Conservation (phyloP, 345 rosid species). For the Kandelia obovata region DNA sequence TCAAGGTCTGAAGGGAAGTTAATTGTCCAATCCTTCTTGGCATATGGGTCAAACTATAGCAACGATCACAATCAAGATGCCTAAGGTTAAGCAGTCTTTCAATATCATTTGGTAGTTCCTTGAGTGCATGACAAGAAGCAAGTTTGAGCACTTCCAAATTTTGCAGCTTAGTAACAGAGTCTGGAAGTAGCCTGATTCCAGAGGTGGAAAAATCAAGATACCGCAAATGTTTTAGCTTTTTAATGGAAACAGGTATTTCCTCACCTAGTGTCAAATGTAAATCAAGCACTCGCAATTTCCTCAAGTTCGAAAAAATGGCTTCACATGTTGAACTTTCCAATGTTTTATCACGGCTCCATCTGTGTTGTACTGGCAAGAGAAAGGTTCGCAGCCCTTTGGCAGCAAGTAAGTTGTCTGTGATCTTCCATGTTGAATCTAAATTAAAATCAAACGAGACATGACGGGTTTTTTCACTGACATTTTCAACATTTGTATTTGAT, state of each 20-base stretch:
- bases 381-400: not conserved
- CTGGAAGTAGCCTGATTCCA: conserved; percentile 8
- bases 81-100: not conserved
- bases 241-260: conserved; percentile 1
- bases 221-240: conserved; percentile 14
- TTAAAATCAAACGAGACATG: not conserved
- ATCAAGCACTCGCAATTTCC: not conserved
- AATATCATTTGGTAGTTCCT: not conserved
- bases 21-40: not conserved
- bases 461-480: not conserved
- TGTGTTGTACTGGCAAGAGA: not conserved
- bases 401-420: too few relatives aligned
- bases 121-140: not conserved
- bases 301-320: not conserved
- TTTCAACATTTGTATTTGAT: not conserved
- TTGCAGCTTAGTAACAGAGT: not conserved
- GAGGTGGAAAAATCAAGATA: conserved; percentile 16
- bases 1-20: conserved; percentile 7
- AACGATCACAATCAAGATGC: not conserved
- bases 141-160: conserved; percentile 14
- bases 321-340: not conserved
- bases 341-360: not conserved
- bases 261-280: not conserved
- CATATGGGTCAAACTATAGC: conserved; percentile 5
- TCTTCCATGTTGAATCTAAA: too few relatives aligned